Percentiles rank a stretch among this genome's conserved stretches.
These are phyloP conservation scores for Sordariomycetes sp. DNA, from an alignment of 2,329 filamentous ascomycete genomes.

Conservation along the genomic window DNA sequence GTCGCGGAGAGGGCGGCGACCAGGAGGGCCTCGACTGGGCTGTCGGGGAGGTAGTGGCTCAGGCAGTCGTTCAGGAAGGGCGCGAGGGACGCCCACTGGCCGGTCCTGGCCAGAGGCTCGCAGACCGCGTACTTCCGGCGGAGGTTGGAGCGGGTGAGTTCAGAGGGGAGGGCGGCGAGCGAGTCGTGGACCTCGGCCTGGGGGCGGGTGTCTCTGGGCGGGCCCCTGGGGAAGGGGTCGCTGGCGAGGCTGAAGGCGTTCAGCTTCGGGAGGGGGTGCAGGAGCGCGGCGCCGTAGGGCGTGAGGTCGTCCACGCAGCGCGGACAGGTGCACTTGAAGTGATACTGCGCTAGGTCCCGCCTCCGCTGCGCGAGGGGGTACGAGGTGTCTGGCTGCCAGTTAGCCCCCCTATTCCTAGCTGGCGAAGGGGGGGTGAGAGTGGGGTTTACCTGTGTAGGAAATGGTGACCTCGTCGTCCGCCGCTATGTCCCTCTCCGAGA, in stretches of 20 bases:
- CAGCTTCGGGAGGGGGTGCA: slow-evolving; percentile 22
- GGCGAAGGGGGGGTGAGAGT: neutral
- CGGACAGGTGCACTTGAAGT: slow-evolving; percentile 39
- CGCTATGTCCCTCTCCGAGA: slow-evolving; percentile 36
- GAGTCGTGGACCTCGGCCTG: neutral
- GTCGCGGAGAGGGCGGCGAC: slow-evolving; percentile 35
- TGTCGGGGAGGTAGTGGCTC: slow-evolving; percentile 10
- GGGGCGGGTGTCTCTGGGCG: neutral
- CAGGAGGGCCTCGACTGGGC: slow-evolving; percentile 25
- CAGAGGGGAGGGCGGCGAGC: slow-evolving; percentile 11
- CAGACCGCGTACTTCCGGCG: slow-evolving; percentile 24
- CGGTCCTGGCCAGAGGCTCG: slow-evolving; percentile 19
- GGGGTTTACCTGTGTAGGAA: slow-evolving; percentile 47
- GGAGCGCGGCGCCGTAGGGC: slow-evolving; percentile 39
- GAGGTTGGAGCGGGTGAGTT: neutral
- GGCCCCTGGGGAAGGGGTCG: neutral
- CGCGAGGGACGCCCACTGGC: slow-evolving; percentile 8
- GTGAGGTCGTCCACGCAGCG: slow-evolving; percentile 40
- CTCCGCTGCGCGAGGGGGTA: slow-evolving; percentile 30
- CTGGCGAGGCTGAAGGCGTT: slow-evolving; percentile 27
- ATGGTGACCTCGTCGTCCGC: slow-evolving; percentile 48
- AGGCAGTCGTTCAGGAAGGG: slow-evolving; percentile 9
- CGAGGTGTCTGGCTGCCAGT: slow-evolving; percentile 29
- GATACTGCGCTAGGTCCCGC: slow-evolving; percentile 33
- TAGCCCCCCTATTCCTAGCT: neutral